These are phyloP conservation scores for Kernera saxatilis DNA, from an alignment of 345 rosid genomes.

Conservation along the genomic window DNA sequence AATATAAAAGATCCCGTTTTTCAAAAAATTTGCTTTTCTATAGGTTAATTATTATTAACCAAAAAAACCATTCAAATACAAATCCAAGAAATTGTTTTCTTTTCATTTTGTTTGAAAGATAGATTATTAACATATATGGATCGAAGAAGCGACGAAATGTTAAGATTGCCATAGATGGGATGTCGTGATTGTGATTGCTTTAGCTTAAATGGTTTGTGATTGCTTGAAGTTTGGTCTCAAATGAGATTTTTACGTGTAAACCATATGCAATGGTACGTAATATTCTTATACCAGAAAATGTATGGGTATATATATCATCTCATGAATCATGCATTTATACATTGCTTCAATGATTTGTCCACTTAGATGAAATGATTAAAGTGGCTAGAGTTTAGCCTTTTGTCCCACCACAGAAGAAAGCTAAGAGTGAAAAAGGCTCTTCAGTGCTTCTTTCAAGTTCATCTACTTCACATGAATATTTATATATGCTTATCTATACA, in stretches of 20 bases:
- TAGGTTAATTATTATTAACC: too few relatives aligned
- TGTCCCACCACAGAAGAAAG: slow-evolving; percentile 1
- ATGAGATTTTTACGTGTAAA: neutral
- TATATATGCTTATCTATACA: neutral
- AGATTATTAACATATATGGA: too few relatives aligned
- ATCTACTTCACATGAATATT: neutral
- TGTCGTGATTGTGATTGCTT: neutral
- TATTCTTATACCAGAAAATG: neutral
- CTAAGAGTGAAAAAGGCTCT: neutral
- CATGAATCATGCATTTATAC: neutral
- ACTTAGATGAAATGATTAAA: neutral
- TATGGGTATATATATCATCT: neutral
- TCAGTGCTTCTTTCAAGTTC: neutral
- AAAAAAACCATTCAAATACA: too few relatives aligned
- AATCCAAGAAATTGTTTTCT: too few relatives aligned
- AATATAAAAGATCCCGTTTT: too few relatives aligned
- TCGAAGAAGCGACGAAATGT: too few relatives aligned
- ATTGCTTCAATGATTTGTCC: slow-evolving; percentile 4
- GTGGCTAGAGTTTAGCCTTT: neutral
- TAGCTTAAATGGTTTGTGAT: neutral
- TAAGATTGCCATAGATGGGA: too few relatives aligned
- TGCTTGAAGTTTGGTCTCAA: neutral
- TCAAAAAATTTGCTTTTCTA: too few relatives aligned
- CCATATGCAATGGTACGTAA: too few relatives aligned
- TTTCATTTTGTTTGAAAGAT: too few relatives aligned